Base-by-base conservation (phyloP, 352 stramenopile genomes). In the Pythium chondricola region DNA sequence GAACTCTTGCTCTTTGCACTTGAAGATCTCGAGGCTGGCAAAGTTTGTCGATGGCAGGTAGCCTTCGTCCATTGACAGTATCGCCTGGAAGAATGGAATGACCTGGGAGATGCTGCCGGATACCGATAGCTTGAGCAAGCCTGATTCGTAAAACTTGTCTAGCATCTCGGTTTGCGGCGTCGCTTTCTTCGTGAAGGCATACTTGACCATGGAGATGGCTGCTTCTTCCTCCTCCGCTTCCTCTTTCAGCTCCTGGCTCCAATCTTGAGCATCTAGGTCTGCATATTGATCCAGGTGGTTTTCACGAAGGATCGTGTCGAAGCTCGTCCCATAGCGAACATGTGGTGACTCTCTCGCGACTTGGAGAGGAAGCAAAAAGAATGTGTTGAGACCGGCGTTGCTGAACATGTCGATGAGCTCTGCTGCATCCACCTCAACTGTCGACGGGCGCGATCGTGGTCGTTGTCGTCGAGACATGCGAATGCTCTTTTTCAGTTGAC, bases 111-210 rank as follows among this genome's bases (percentile, higher is more conserved):
- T 48, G 16, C 44, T 69, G 2, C 63, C 65, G 8, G 32, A 72
- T 1, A 52, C 27, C 0, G 64, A 61, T 2, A 83, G 49, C 32
- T 80, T 79, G 10, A 80, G 36, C 1, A 82, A 33, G 1, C 67
- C 72, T 1, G 67, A 61, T 29, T 82, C 70, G 22, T 74, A 82
- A n/a, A 82, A 71, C 35, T 77, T 80, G 61, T 84, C 69, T 6
- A 82, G 46, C 29, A 66, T 69, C 33, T 81, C 67, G 6, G 43
- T 65, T 24, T 74, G 69, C 1, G 66, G 21, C 4, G 52, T 45
- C 4, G 45, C 47, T 16, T 73, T 75, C 36, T 80, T 80, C 7
- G 53, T 65, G 13, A 80, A 18, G 0, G 64, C 65, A 16, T 70
- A 69, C 24, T 65, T 66, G 10, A 80, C 61, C n/a, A 80, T 76